A percentile compares a stretch with the other conserved stretches of the same genome.
Evolutionary conservation across 257 asterid genomes (phyloP).

Genomic region (Echites panduratus): DNA sequence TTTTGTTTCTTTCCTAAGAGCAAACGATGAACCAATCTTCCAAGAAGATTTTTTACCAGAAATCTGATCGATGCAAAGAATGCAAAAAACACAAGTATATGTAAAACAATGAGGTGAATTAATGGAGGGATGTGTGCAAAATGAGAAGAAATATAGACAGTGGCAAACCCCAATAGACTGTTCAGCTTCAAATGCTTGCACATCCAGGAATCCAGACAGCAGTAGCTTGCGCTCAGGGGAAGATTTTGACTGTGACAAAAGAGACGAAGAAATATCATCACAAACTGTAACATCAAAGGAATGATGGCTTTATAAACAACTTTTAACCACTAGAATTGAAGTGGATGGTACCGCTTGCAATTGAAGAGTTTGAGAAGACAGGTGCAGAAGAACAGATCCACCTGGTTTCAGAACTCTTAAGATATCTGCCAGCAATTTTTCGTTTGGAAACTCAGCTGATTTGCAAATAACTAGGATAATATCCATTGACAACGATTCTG

Average conservation of each 20-base stretch:
- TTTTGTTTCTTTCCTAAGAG: constrained; percentile 47
- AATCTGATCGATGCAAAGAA: constrained; percentile 32
- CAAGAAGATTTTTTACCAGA: constrained; percentile 81
- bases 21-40: constrained; percentile 87
- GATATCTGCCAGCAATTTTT: constrained; percentile 45
- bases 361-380: constrained; percentile 33
- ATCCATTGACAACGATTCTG: constrained; percentile 59
- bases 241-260: constrained; percentile 42
- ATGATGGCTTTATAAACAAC: no score
- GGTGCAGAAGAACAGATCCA: constrained; percentile 48
- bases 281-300: not conserved
- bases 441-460: constrained; percentile 49
- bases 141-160: not conserved
- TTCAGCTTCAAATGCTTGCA: constrained; percentile 39
- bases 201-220: constrained; percentile 75
- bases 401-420: constrained; percentile 65
- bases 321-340: constrained; percentile 31
- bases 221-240: constrained; percentile 65
- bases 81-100: not conserved
- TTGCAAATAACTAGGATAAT: constrained; percentile 40
- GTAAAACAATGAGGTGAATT: not conserved
- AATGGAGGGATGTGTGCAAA: not conserved
- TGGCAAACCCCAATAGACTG: constrained; percentile 51
- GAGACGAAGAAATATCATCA: constrained; percentile 14
- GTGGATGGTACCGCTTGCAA: constrained; percentile 42